phyloP scores from a whole-genome alignment of 805 yeast species.

The Dipodascopsis uninucleata region DNA sequence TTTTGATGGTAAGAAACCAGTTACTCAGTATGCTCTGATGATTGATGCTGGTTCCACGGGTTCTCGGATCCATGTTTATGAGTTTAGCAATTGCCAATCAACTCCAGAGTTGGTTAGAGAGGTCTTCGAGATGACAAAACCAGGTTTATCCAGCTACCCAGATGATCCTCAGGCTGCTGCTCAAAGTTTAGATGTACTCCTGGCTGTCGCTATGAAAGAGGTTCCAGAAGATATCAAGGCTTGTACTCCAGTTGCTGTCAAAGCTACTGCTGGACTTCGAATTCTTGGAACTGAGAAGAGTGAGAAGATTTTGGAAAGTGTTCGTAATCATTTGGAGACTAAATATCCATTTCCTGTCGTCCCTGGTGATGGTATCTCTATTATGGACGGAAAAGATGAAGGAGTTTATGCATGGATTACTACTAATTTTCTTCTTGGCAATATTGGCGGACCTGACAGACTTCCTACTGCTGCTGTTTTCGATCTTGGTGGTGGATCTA shows the following conservation, averaged over 20 bases:
- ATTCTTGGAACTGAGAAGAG: slow-evolving; percentile 75
- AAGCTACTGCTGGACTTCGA: slow-evolving; percentile 97
- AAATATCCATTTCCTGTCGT: slow-evolving; percentile 93
- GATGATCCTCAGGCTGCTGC: slow-evolving; percentile 85
- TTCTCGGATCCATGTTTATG: slow-evolving; percentile 90
- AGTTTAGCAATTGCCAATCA: slow-evolving; percentile 78
- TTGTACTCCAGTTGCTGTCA: slow-evolving; percentile 93
- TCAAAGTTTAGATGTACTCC: slow-evolving; percentile 75
- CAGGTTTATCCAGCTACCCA: slow-evolving; percentile 85
- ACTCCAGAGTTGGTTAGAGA: slow-evolving; percentile 81
- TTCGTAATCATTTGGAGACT: slow-evolving; percentile 65
- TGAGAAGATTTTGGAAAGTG: slow-evolving; percentile 66
- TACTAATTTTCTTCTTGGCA: slow-evolving; percentile 86
- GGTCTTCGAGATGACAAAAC: slow-evolving; percentile 81
- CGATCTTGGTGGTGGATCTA: slow-evolving; percentile 97
- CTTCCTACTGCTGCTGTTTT: slow-evolving; percentile 92
- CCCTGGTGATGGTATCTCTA: slow-evolving; percentile 76
- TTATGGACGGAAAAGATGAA: slow-evolving; percentile 96
- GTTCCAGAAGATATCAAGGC: slow-evolving; percentile 70
- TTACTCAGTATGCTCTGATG: slow-evolving; percentile 77
- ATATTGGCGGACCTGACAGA: slow-evolving; percentile 75
- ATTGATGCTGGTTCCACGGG: slow-evolving; percentile 98
- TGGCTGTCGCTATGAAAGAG: slow-evolving; percentile 66
- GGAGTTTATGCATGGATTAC: slow-evolving; percentile 99
- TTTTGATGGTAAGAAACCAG: slow-evolving; percentile 40